Percentiles rank a stretch among this genome's conserved stretches.
These are phyloP conservation scores for Teratosphaeria destructans DNA, from an alignment of 2,329 filamentous ascomycete genomes.

Conservation along the genomic window DNA sequence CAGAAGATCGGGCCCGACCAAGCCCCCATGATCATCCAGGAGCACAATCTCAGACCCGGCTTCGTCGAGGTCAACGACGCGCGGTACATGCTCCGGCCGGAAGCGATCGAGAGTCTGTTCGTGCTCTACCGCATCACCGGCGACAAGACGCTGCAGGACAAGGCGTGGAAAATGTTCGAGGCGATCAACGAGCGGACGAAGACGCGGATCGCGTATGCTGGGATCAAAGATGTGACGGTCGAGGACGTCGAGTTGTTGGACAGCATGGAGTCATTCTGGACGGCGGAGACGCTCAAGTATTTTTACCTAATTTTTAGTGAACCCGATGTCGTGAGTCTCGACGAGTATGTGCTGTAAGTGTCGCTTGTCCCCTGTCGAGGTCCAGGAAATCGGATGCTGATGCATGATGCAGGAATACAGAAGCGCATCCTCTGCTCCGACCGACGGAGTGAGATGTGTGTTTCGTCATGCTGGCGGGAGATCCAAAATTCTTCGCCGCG, in stretches of 20 bases:
- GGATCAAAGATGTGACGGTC: slow-evolving; percentile 34
- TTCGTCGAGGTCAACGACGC: slow-evolving; percentile 34
- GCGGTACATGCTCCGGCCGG: slow-evolving; percentile 40
- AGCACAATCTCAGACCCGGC: slow-evolving; percentile 37
- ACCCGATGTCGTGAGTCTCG: slow-evolving; percentile 32
- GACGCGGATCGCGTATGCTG: slow-evolving; percentile 37
- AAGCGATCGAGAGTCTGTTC: slow-evolving; percentile 52
- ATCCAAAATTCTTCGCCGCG: not conserved
- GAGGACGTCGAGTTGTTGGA: slow-evolving; percentile 22
- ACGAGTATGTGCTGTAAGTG: slow-evolving; percentile 35
- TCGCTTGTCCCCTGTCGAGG: not conserved
- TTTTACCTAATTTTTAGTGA: slow-evolving; percentile 34
- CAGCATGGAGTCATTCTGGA: slow-evolving; percentile 41
- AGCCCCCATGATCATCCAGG: slow-evolving; percentile 24
- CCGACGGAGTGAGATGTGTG: slow-evolving; percentile 3
- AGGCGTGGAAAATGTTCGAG: slow-evolving; percentile 41
- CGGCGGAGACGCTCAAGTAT: slow-evolving; percentile 41
- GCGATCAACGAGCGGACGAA: slow-evolving; percentile 32
- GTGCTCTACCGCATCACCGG: slow-evolving; percentile 51
- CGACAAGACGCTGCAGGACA: slow-evolving; percentile 35
- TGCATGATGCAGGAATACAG: slow-evolving; percentile 28
- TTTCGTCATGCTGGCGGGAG: not conserved
- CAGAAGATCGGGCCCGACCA: not conserved
- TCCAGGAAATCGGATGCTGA: not conserved
- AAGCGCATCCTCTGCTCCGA: slow-evolving; percentile 37